Evolutionary conservation across 129 eudicot species (phyloP).

Genomic region (Chrysanthemum lavandulifolium): DNA sequence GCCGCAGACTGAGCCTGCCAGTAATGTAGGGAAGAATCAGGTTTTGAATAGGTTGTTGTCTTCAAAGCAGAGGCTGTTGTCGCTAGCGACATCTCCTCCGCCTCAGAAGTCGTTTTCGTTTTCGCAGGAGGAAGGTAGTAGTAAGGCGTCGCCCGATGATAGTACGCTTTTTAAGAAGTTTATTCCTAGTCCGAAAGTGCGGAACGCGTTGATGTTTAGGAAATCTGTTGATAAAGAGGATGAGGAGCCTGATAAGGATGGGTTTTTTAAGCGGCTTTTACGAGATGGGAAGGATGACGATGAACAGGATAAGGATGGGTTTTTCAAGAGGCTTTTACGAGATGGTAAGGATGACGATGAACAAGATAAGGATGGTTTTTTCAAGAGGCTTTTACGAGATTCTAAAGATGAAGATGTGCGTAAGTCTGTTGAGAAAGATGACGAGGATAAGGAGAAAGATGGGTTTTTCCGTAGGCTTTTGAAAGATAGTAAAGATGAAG

Average conservation of each 20-base stretch:
- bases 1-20: conserved; percentile 50
- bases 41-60: conserved; percentile 75
- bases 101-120: conserved; percentile 55
- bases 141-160: conserved; percentile 71
- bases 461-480: conserved; percentile 79
- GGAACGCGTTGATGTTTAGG: conserved; percentile 83
- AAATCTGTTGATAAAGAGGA: conserved; percentile 71
- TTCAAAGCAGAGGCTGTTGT: conserved; percentile 72
- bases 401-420: conserved; percentile 59
- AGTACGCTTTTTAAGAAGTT: conserved; percentile 79
- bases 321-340: conserved; percentile 41
- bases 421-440: conserved; percentile 60
- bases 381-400: conserved; percentile 70
- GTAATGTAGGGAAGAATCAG: conserved; percentile 66
- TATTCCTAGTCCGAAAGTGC: conserved; percentile 81
- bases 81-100: conserved; percentile 84
- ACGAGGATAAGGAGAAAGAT: conserved; percentile 72
- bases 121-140: conserved; percentile 62
- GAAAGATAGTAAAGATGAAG: conserved; percentile 69
- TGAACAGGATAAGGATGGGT: conserved; percentile 37
- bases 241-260: conserved; percentile 71
- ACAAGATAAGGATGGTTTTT: conserved; percentile 74
- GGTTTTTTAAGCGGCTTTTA: conserved; percentile 62
- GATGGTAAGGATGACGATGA: conserved; percentile 66
- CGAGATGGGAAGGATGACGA: conserved; percentile 57